Evolutionary conservation across 495 filamentous ascomycete species (phyloP).

Genomic region (Penicillium desertorum): DNA sequence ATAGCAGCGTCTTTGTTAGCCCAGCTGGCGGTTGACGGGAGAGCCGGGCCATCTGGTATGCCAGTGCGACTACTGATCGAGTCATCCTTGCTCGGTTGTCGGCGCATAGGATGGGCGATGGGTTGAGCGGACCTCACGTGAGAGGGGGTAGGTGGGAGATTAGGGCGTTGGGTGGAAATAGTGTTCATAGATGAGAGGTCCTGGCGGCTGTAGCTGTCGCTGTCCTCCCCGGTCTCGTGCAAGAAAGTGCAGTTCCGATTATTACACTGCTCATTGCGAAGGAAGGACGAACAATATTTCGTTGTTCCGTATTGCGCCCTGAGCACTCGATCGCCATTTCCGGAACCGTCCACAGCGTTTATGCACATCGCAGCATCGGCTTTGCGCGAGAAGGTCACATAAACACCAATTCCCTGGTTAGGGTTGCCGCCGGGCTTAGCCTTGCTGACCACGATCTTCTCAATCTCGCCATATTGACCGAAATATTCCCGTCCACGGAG

Average conservation of each 20-base stretch:
- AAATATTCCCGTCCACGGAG: constrained; percentile 89
- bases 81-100: constrained; percentile 75
- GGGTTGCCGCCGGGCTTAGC: constrained; percentile 72
- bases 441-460: constrained; percentile 98
- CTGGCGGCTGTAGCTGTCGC: constrained; percentile 92
- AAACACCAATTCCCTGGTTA: constrained; percentile 85
- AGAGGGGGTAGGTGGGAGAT: constrained; percentile 31
- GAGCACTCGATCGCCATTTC: constrained; percentile 82
- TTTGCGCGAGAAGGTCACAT: constrained; percentile 91
- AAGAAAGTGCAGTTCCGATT: constrained; percentile 97
- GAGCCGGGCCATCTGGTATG: constrained; percentile 71
- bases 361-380: constrained; percentile 88
- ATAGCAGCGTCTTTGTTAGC: constrained; percentile 71
- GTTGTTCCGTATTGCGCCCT: constrained; percentile 96
- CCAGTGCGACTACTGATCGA: constrained; percentile 55
- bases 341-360: constrained; percentile 82
- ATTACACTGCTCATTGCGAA: constrained; percentile 86
- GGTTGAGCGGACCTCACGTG: constrained; percentile 40
- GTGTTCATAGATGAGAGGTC: constrained; percentile 96
- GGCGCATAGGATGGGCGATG: constrained; percentile 68
- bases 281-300: constrained; percentile 97
- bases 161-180: constrained; percentile 68
- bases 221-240: constrained; percentile 94
- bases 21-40: constrained; percentile 93
- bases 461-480: constrained; percentile 96